phyloP scores from a whole-genome alignment of 495 filamentous ascomycete genomes.

The Neurospora sp. region DNA sequence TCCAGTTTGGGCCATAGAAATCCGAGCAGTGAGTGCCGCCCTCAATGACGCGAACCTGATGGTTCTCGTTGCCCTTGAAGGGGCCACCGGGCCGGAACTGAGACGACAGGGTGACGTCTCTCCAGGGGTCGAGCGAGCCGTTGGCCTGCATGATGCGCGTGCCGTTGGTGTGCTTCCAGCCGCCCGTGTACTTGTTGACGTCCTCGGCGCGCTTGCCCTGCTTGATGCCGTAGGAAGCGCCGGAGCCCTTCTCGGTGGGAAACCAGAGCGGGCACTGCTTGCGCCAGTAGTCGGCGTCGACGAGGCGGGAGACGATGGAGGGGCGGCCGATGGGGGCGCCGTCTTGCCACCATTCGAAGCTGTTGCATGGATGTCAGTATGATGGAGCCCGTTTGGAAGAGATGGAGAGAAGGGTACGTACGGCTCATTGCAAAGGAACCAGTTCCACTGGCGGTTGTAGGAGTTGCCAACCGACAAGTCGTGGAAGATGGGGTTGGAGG shows the following conservation, averaged over 20 bases:
- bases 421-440: constrained; percentile 60
- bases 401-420: neutral
- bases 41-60: constrained; percentile 24
- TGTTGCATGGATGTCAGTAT: neutral
- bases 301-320: constrained; percentile 47
- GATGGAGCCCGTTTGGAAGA: too few relatives aligned
- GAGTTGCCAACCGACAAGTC: constrained; percentile 42
- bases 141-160: constrained; percentile 52
- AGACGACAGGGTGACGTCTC: constrained; percentile 28
- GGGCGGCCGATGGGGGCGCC: constrained; percentile 36
- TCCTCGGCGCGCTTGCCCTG: constrained; percentile 40
- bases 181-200: constrained; percentile 51
- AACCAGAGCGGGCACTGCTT: constrained; percentile 51
- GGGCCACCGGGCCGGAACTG: constrained; percentile 32
- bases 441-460: constrained; percentile 51
- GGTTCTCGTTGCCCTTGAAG: constrained; percentile 19
- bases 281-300: constrained; percentile 47
- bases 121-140: constrained; percentile 39
- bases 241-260: constrained; percentile 37
- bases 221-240: constrained; percentile 35
- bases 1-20: constrained; percentile 38
- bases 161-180: constrained; percentile 45
- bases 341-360: constrained; percentile 27
- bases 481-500: constrained; percentile 45
- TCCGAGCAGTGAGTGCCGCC: constrained; percentile 35